Conservation (phyloP, 345 rosid genomes). For the Aurinia saxatilis region DNA sequence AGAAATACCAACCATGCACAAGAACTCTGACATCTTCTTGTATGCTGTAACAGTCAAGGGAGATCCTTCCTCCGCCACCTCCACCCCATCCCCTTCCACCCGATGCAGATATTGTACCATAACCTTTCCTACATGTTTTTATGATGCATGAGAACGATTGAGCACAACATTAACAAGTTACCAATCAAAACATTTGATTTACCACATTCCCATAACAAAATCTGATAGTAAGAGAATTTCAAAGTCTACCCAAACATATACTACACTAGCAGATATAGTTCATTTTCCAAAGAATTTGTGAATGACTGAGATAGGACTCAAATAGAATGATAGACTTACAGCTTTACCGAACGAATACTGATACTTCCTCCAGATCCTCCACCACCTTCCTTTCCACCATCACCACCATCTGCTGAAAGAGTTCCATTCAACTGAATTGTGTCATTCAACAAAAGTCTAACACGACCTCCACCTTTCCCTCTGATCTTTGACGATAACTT, state of each 20-base stretch:
- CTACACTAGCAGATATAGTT: not conserved
- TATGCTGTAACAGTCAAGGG: constrained; percentile 91
- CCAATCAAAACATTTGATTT: not conserved
- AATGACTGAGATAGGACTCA: not conserved
- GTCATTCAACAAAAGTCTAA: constrained; percentile 52
- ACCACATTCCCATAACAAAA: not conserved
- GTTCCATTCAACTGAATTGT: constrained; percentile 74
- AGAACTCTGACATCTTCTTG: constrained; percentile 82
- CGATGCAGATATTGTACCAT: constrained; percentile 72
- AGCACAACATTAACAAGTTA: constrained; percentile 4
- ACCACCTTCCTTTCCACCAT: constrained; percentile 68
- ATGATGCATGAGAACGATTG: constrained; percentile 13
- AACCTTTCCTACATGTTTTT: constrained; percentile 71
- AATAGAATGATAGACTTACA: constrained; percentile 48
- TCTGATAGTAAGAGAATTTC: not conserved
- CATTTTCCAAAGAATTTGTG: not conserved
- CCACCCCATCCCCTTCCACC: constrained; percentile 97
- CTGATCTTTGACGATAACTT: constrained; percentile 40
- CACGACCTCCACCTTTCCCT: constrained; percentile 92
- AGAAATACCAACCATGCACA: constrained; percentile 74
- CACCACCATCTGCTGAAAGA: constrained; percentile 73
- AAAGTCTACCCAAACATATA: not conserved
- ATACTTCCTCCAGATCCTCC: constrained; percentile 99
- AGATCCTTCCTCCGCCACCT: constrained; percentile 97
- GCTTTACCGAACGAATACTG: constrained; percentile 49